Evolutionary conservation across 306 rosid species (phyloP).

Genomic region (Chamaecrista fasciculata): DNA sequence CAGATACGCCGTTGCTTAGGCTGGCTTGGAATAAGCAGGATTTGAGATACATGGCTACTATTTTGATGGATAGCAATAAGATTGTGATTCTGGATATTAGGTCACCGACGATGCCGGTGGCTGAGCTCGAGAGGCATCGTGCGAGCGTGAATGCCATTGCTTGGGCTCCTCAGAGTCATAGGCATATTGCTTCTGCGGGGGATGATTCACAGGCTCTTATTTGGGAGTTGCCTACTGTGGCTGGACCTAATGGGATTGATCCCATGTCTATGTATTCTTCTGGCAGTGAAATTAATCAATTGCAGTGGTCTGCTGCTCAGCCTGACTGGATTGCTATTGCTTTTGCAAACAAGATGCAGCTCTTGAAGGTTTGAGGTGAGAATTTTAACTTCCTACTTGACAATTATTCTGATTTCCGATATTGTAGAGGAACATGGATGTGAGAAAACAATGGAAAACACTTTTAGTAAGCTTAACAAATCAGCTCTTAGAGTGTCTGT

Average conservation of each 20-base stretch:
- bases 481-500: neutral
- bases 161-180: conserved; percentile 69
- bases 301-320: conserved; percentile 82
- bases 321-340: conserved; percentile 94
- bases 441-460: neutral
- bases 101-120: conserved; percentile 85
- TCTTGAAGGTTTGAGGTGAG: conserved; percentile 69
- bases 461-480: neutral
- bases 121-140: conserved; percentile 83
- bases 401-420: neutral
- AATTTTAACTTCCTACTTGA: neutral
- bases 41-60: conserved; percentile 87
- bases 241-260: conserved; percentile 77
- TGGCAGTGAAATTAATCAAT: conserved; percentile 71
- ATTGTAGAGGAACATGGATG: conserved; percentile 20
- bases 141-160: conserved; percentile 70
- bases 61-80: conserved; percentile 81
- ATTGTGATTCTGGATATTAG: conserved; percentile 88
- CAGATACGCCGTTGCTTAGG: conserved; percentile 86
- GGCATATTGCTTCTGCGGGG: conserved; percentile 79
- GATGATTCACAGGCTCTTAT: conserved; percentile 88
- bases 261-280: conserved; percentile 79
- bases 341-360: conserved; percentile 87
- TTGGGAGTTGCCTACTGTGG: conserved; percentile 86
- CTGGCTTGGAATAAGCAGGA: conserved; percentile 99